Evolutionary conservation across 305 asterid genomes (phyloP).

Genomic region (Salvia sclarea): DNA sequence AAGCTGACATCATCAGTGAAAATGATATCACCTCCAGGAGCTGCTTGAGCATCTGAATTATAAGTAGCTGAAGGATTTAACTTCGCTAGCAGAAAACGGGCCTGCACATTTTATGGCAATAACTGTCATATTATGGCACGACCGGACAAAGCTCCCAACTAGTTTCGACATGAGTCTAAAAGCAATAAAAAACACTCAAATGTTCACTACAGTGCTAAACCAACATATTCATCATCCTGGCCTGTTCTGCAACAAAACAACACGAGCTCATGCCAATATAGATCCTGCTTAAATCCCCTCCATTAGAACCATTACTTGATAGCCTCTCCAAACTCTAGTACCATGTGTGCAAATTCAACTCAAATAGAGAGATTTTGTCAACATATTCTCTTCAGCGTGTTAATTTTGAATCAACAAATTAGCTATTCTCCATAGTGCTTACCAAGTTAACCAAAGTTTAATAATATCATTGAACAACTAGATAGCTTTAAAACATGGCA

Average conservation of each 20-base stretch:
- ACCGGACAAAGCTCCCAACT: constrained; percentile 16
- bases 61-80: constrained; percentile 97
- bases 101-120: constrained; percentile 53
- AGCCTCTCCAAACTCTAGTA: neutral
- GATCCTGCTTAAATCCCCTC: neutral
- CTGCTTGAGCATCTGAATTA: constrained; percentile 65
- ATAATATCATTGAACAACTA: neutral
- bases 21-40: constrained; percentile 84
- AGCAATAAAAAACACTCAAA: constrained; percentile 1
- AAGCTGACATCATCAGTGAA: constrained; percentile 99
- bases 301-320: neutral
- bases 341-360: neutral
- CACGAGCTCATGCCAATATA: constrained; percentile 4
- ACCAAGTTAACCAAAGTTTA: too few relatives aligned
- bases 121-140: constrained; percentile 11
- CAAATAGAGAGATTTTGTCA: neutral
- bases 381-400: neutral
- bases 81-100: constrained; percentile 93
- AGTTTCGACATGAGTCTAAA: constrained; percentile 26
- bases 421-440: constrained; percentile 3
- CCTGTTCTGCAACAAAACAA: neutral
- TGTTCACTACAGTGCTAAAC: neutral
- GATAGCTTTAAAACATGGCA: neutral
- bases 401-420: neutral
- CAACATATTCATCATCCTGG: constrained; percentile 13